Conservation (phyloP, 163 green algal genomes). For the Coccomyxa subellipsoidea region DNA sequence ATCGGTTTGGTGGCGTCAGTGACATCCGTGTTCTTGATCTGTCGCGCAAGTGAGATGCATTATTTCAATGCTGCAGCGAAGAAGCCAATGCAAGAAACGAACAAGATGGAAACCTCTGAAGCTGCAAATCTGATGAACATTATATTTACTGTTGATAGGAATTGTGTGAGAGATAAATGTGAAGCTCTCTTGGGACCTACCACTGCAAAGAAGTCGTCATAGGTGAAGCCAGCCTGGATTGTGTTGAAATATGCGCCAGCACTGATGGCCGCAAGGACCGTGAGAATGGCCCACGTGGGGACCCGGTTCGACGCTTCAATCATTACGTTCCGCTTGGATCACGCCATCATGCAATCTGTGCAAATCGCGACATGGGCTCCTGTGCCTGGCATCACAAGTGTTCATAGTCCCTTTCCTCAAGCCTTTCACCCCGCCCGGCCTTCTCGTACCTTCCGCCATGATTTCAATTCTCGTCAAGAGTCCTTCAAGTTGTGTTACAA, state of each 20-base stretch:
- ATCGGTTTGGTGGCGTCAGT: slow-evolving; percentile 32
- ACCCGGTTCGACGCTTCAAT: not conserved
- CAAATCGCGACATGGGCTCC: too few relatives aligned
- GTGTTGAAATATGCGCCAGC: slow-evolving; percentile 55
- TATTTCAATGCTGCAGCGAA: not conserved
- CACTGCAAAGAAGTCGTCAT: slow-evolving; percentile 72
- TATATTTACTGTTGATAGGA: not conserved
- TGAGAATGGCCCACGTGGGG: slow-evolving; percentile 2
- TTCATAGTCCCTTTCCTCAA: too few relatives aligned
- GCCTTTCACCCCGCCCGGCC: too few relatives aligned
- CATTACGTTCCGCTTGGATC: too few relatives aligned
- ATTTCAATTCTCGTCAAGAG: too few relatives aligned
- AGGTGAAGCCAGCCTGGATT: slow-evolving; percentile 53
- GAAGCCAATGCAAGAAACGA: not conserved
- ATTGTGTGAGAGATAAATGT: not conserved
- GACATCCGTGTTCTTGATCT: slow-evolving; percentile 68
- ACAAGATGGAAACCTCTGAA: not conserved
- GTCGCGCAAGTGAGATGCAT: not conserved
- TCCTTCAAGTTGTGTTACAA: too few relatives aligned
- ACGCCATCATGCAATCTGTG: too few relatives aligned
- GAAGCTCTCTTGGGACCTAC: slow-evolving; percentile 23
- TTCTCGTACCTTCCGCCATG: too few relatives aligned
- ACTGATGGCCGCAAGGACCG: slow-evolving; percentile 8
- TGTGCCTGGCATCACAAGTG: too few relatives aligned
- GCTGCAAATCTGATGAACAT: not conserved